phyloP scores from a whole-genome alignment of 495 filamentous ascomycete genomes.

The Tuber microsphaerosporum region DNA sequence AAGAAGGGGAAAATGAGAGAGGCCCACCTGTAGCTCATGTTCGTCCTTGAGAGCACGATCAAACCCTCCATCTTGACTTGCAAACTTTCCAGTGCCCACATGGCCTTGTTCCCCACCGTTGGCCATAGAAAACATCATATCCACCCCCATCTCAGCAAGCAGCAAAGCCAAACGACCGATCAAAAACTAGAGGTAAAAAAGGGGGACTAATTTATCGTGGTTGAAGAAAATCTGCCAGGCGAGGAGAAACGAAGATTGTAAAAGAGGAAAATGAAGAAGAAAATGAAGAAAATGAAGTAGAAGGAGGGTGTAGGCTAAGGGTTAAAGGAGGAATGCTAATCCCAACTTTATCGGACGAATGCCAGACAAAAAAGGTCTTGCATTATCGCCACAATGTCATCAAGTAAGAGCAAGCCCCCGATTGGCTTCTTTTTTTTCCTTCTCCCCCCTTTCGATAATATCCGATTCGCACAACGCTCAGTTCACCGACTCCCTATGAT shows the following conservation, averaged over 20 bases:
- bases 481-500: not conserved
- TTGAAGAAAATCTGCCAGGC: not conserved
- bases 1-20: not conserved
- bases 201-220: not conserved
- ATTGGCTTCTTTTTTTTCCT: not conserved
- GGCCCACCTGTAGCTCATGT: conserved; percentile 34
- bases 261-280: not conserved
- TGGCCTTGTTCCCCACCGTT: conserved; percentile 13
- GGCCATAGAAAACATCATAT: conserved; percentile 31
- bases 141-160: conserved; percentile 19
- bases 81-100: conserved; percentile 16
- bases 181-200: not conserved
- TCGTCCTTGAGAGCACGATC: conserved; percentile 29
- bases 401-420: not conserved
- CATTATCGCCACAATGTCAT: not conserved
- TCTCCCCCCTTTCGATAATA: not conserved
- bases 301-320: not conserved
- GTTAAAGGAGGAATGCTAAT: not conserved
- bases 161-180: not conserved
- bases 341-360: not conserved
- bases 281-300: not conserved
- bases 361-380: not conserved
- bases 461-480: not conserved
- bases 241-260: not conserved
- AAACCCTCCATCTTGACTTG: conserved; percentile 12